Evolutionary conservation across 2,329 filamentous ascomycete species (phyloP), one percentile per base, ranked within the genome.

Genomic region (Aureobasidium zeae): DNA sequence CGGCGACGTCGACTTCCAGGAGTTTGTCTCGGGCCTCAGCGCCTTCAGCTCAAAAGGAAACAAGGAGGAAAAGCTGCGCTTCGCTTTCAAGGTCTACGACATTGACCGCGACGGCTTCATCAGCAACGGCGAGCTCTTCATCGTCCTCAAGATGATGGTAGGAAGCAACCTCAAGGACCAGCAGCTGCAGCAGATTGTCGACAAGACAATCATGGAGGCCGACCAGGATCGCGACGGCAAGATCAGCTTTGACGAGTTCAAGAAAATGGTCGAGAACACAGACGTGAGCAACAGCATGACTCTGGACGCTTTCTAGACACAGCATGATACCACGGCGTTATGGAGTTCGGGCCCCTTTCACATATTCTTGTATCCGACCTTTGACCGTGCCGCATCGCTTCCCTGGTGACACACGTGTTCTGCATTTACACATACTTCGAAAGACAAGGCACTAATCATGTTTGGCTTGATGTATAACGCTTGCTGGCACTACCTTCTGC

Each of bases 131-230:
- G 91, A 98, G 72, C 77, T 98, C 39, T 98, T 96, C 66, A 96
- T 98, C 58, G 91, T 98, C 59, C 75, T 98, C 58, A 98, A 98
- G 83, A 98, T 98, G 91, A 98, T 98, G 91, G 91, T 98, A 39
- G 91, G 91, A 48, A 95, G 85, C 71, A 98, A 98, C 66, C 71
- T 98, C 59, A 98, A 98, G 74, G 91, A 98, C 65, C 86, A 95
- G 68, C 91, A 98, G 70, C 70, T 98, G 63, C 91, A 98, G 71
- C 91, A 89, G 77, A 98, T 98, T 63, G 91, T 98, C 55, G 91
- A 98, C 72, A 98, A 98, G 79, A 98, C 91, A 48, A 96, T 98
- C 63, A 96, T 96, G 91, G 91, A 98, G 71, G 91, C 91, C 36
- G 91, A 98, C 66, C 74, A 88, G 55, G 91, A 98, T 66, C 80